These are phyloP conservation scores for Puccinia novopanici DNA, from an alignment of 1,284 basidiomycete genomes.

Conservation along the genomic window DNA sequence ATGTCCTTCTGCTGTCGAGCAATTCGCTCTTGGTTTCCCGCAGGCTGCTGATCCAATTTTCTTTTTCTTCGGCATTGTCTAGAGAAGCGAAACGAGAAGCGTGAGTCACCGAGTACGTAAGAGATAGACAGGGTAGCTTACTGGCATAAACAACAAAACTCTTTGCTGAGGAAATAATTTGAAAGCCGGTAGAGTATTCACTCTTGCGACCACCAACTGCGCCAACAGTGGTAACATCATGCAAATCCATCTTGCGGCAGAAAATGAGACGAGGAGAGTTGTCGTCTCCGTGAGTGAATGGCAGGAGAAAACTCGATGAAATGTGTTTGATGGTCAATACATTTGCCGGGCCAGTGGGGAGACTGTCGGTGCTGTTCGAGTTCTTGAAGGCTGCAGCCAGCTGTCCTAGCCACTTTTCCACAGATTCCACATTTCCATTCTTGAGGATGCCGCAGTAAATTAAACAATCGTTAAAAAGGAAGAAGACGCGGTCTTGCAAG, in stretches of 20 bases:
- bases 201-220: constrained; percentile 16
- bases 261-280: constrained; percentile 43
- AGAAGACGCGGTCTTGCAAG: constrained; percentile 66
- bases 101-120: background rate
- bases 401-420: constrained; percentile 38
- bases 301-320: constrained; percentile 16
- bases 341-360: background rate
- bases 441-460: constrained; percentile 64
- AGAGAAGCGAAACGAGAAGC: background rate
- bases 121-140: constrained; percentile 59
- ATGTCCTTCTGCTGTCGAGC: constrained; percentile 60
- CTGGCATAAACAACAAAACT: constrained; percentile 76
- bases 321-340: constrained; percentile 17
- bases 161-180: constrained; percentile 57
- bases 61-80: constrained; percentile 67
- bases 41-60: constrained; percentile 71
- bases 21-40: constrained; percentile 72
- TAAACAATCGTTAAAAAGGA: constrained; percentile 78
- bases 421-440: constrained; percentile 26
- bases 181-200: constrained; percentile 22
- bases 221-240: constrained; percentile 32
- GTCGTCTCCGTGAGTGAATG: constrained; percentile 29
- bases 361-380: background rate
- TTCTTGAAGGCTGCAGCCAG: background rate
- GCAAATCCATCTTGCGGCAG: constrained; percentile 39